Base-by-base conservation (phyloP, 2,329 filamentous ascomycete species). In the Onygenales sp. region DNA sequence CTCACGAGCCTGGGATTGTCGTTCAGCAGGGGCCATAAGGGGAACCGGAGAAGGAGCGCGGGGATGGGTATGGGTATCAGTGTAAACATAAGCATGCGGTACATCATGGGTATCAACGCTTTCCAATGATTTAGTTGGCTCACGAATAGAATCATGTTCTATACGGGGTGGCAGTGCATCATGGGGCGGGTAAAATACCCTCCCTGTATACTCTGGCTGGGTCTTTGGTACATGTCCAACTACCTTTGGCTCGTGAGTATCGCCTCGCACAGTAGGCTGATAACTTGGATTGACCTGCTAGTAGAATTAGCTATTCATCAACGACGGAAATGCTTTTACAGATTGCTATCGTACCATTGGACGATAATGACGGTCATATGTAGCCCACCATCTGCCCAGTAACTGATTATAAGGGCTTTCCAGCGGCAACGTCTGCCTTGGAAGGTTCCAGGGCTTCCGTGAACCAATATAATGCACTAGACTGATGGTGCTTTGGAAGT, bases 381-480 rank as follows among this genome's bases (percentile, higher is more conserved):
- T 87, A 44, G 89, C 82, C 92, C 92, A 98, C 93, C 93, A 98
- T 64, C 83, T 82, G 55, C 83, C 85, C 43, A 90, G 73, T 75
- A 97, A 85, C 71, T 96, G 87, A 65, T 88, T 84, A 67, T 91
- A 95, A 0, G 70, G 69, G 11, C 67, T 66, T n/a, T 69, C 66
- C 43, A 63, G 43, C 2, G 67, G 66, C 13, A 62, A 54, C 39
- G 65, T 61, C 55, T 70, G 65, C 45, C 70, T 65, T n/a, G 68
- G 84, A 55, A 82, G 72, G 21, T 79, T 79, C 93, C 93, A 98
- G 0, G 93, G 93, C 74, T 98, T 98, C 53, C 88, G 80, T 55
- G 84, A 73, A 43, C 93, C 93, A 63, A 98, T 97, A 70, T 96
- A 98, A 72, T 98, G 93, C 31, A 95, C 85, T 75, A 94, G 81